Base-by-base conservation (phyloP, 306 rosid genomes). In the Vigna trinervia region DNA sequence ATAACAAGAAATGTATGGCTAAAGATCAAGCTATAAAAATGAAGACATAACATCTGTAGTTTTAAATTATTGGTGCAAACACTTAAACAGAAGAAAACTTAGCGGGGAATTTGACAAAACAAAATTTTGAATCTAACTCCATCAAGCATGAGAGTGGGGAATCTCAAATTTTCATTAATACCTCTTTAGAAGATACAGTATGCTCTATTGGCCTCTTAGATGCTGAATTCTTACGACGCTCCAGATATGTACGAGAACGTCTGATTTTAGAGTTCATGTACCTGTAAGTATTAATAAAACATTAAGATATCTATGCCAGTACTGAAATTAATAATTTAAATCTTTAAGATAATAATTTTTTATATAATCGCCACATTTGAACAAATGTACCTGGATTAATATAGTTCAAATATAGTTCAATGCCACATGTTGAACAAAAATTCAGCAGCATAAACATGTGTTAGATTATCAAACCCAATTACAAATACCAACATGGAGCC, bases 261-360 rank as follows among this genome's bases (percentile, higher is more conserved):
- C 89, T 90, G 52, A 80, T 80, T 89, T 79, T 91, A 70, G 91
- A 79, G 54, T 85, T 91, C 76, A 86, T 83, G 61, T 52, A 73
- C 87, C 94, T 94, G 86, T 64, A 34, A 64, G 62, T 17, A 62
- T 7, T 12, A 65, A 67, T 34, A 60, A 26, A 60, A 11, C 20
- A 66, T 51, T 22, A 19, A 73, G 68, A 47, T 76, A 32, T 45
- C 8, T 48, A 45, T 41, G 5, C 43, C 56, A 8, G 78, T 17
- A 12, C 19, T 48, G 57, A 65, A 15, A 52, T 39, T 47, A 64
- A 43, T 45, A 80, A 26, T 8, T 12, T 2, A 38, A 41, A 80
- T 32, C 20, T 26, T 53, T 58, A 8, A 54, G 50, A 68, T 39
- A 6, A 26, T 45, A 69, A 48, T 17, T 12, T 23, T 68, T 74